These are phyloP conservation scores for Aspergillus sp. DNA, from an alignment of 2,329 filamentous ascomycete genomes.

Conservation along the genomic window DNA sequence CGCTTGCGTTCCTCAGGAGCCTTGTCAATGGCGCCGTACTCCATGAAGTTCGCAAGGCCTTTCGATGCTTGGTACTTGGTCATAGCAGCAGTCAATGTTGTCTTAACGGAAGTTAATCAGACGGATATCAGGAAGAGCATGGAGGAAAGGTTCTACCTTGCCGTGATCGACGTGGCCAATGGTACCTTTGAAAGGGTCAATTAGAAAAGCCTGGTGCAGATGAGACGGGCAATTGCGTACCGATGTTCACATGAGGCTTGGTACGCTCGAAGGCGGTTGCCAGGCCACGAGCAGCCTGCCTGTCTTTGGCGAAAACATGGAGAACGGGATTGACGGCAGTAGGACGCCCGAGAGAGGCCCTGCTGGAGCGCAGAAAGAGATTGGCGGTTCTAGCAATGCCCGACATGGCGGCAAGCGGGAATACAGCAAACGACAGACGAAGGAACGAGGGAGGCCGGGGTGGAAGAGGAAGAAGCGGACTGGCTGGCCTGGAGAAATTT, in stretches of 20 bases:
- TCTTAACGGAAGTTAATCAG: slow-evolving; percentile 47
- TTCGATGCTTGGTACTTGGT: slow-evolving; percentile 96
- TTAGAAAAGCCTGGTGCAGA: slow-evolving; percentile 2
- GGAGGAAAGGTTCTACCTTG: slow-evolving; percentile 61
- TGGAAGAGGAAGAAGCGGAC: slow-evolving; percentile 17
- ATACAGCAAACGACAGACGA: slow-evolving; percentile 22
- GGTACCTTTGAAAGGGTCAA: slow-evolving; percentile 52
- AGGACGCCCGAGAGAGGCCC: slow-evolving; percentile 60
- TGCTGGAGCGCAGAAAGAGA: slow-evolving; percentile 74
- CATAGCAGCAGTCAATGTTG: slow-evolving; percentile 95
- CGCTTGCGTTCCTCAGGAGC: slow-evolving; percentile 98
- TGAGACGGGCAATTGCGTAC: slow-evolving; percentile 40
- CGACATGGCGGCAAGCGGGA: slow-evolving; percentile 56
- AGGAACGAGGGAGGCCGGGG: slow-evolving; percentile 19
- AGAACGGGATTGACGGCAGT: slow-evolving; percentile 68
- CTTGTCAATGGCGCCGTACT: slow-evolving; percentile 98
- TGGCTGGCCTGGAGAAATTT: too few relatives aligned
- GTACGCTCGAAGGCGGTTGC: slow-evolving; percentile 66
- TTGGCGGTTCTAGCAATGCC: slow-evolving; percentile 66
- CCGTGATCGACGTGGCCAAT: slow-evolving; percentile 99
- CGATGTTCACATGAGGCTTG: slow-evolving; percentile 98
- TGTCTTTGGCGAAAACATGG: slow-evolving; percentile 39
- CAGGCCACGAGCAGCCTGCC: slow-evolving; percentile 44
- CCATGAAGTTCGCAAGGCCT: slow-evolving; percentile 86
- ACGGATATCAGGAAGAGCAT: slow-evolving; percentile 6